phyloP scores from a whole-genome alignment of 805 yeast genomes.

The Metschnikowia colocasiae region DNA sequence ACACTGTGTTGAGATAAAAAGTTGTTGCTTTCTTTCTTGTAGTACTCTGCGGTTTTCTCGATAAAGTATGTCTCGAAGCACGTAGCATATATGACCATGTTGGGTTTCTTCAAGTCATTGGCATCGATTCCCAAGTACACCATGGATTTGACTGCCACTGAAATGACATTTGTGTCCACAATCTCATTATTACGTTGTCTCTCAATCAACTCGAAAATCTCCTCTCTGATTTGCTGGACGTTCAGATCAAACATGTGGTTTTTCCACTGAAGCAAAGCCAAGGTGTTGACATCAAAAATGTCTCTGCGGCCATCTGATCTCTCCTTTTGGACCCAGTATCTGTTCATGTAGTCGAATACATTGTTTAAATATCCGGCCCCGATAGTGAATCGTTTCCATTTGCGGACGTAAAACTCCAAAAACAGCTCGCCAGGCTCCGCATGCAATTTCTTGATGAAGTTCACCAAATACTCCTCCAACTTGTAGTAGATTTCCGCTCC shows the following conservation, averaged over 20 bases:
- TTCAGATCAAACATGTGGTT: constrained; percentile 71
- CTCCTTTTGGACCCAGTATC: constrained; percentile 97
- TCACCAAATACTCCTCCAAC: constrained; percentile 60
- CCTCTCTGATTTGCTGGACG: constrained; percentile 55
- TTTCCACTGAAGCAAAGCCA: constrained; percentile 87
- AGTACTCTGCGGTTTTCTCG: constrained; percentile 63
- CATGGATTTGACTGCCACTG: constrained; percentile 77
- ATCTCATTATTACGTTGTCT: constrained; percentile 75
- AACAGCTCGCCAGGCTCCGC: constrained; percentile 37
- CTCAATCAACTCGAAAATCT: constrained; percentile 72
- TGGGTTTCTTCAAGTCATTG: constrained; percentile 82
- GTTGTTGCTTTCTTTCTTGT: constrained; percentile 60
- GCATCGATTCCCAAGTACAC: constrained; percentile 88
- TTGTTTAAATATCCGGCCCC: constrained; percentile 92
- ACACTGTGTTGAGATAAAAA: constrained; percentile 74
- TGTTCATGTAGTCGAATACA: constrained; percentile 90
- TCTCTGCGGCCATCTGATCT: constrained; percentile 89
- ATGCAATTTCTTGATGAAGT: constrained; percentile 50
- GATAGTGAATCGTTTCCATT: constrained; percentile 85
- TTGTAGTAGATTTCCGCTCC: constrained; percentile 87
- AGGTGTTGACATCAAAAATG: constrained; percentile 85
- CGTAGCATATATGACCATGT: constrained; percentile 74
- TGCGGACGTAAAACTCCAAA: constrained; percentile 40
- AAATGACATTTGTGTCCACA: constrained; percentile 61
- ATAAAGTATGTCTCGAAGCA: constrained; percentile 77